A percentile compares a stretch with the other conserved stretches of the same genome.
Conservation (phyloP, 257 asterid species). For the Lithospermum erythrorhizon region DNA sequence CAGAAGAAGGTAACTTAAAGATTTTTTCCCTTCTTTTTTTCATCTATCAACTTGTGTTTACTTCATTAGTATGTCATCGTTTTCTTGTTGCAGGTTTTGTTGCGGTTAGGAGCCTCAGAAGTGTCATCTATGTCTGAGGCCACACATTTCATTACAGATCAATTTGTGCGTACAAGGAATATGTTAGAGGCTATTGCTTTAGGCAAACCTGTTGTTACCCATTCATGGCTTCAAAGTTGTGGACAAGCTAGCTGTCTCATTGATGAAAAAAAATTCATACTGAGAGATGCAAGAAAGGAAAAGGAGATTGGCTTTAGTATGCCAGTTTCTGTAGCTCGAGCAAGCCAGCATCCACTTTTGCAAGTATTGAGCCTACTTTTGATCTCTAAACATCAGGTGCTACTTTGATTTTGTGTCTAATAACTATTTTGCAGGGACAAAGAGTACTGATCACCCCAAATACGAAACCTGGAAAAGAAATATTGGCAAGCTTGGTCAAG, state of each 20-base stretch:
- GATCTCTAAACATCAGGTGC: conserved; percentile 6
- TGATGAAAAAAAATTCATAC: conserved; percentile 67
- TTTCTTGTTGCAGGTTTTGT: conserved; percentile 43
- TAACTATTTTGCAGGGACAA: conserved; percentile 53
- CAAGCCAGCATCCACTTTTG: conserved; percentile 70
- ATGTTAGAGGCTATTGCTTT: conserved; percentile 93
- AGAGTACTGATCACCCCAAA: conserved; percentile 75
- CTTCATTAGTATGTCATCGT: conserved; percentile 7
- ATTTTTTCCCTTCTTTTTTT: conserved; percentile 5
- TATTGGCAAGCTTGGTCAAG: conserved; percentile 60
- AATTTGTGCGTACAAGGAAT: conserved; percentile 85
- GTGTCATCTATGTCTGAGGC: conserved; percentile 74
- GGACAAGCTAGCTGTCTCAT: conserved; percentile 71
- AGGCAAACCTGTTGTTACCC: conserved; percentile 88
- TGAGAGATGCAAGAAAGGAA: conserved; percentile 83
- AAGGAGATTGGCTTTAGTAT: conserved; percentile 74
- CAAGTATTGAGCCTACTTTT: conserved; percentile 34
- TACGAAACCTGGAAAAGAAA: conserved; percentile 88
- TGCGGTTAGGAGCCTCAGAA: conserved; percentile 62
- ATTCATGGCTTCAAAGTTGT: conserved; percentile 82
- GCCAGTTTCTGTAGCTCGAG: conserved; percentile 71
- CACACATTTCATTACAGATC: conserved; percentile 83
- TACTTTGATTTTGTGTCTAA: conserved; percentile 8
- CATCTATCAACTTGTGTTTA: conserved; percentile 5
- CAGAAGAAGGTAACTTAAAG: conserved; percentile 57